phyloP scores from a whole-genome alignment of 306 rosid genomes.

The Prunus padus region DNA sequence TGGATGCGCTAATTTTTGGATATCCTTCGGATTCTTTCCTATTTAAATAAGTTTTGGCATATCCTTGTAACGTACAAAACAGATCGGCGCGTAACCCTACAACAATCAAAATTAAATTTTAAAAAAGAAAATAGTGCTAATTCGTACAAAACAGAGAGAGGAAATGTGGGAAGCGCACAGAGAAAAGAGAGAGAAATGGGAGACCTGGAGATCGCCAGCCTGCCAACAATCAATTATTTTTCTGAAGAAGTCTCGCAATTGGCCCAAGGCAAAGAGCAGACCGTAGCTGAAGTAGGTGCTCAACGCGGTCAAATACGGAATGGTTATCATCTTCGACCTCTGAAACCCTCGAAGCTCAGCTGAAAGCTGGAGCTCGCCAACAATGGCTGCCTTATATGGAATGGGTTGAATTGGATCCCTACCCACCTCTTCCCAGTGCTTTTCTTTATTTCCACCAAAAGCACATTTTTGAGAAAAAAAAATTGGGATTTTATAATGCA shows the following conservation, averaged over 20 bases:
- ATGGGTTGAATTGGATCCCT: conserved; percentile 4
- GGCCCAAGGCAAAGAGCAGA: conserved; percentile 75
- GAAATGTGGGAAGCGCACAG: not conserved
- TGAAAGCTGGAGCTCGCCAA: not conserved
- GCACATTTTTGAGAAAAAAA: too few relatives aligned
- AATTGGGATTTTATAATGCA: too few relatives aligned
- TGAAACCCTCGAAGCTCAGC: conserved; percentile 13
- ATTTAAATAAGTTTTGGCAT: too few relatives aligned
- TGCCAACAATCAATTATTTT: conserved; percentile 62
- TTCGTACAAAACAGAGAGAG: not conserved
- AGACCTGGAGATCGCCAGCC: conserved; percentile 58
- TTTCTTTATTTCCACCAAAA: too few relatives aligned
- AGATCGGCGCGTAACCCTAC: conserved; percentile 82
- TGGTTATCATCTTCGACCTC: conserved; percentile 46
- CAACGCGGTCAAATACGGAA: conserved; percentile 76
- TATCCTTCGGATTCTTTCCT: too few relatives aligned
- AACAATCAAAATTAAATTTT: not conserved
- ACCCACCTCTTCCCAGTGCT: not conserved
- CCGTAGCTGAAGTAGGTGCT: conserved; percentile 82
- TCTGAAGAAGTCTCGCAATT: conserved; percentile 68
- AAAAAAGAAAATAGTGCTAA: not conserved
- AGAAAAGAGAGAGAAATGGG: not conserved
- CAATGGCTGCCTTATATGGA: conserved; percentile 10
- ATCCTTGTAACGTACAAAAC: too few relatives aligned
- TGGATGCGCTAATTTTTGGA: too few relatives aligned